Evolutionary conservation across 169 alveolate genomes (phyloP), one percentile per base, ranked within the genome.

Genomic region (Neospora caninum): DNA sequence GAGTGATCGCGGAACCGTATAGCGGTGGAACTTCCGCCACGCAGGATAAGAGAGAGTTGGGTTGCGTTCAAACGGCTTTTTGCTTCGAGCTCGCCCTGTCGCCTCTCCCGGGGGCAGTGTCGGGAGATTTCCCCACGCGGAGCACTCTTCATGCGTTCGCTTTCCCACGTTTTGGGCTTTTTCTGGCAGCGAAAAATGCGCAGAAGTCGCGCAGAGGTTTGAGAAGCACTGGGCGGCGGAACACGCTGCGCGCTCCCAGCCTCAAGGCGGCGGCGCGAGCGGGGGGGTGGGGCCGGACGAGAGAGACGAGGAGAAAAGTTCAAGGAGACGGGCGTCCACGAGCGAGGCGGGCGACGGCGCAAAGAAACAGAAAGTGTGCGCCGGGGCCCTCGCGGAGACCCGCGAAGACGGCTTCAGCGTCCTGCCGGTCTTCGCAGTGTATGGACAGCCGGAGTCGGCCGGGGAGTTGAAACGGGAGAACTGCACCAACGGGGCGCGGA

Each of bases 401-500:
- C 73, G 20, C 34, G 73, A 64, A 29, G n/a, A 27, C 16, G 73
- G 73, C 73, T 64, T 64, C 73, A 73, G 84, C 25, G 84, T 73
- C 39, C 84, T 73, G 84, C 84, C 84, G 27, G 84, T 73, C 39
- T 73, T 73, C 43, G 43, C 45, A 13, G 84, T 36, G 42, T 73
- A 73, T 43, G n/a, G 43, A 13, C 84, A 73, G 18, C 25, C 39
- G 27, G 42, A n/a, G 39, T 41, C 39, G 84, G 43, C 16, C 84
- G 43, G n/a, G 84, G 16, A 36, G 43, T 0, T 54, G 54, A 39
- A 25, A n/a, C 4, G 53, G 70, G 36, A 0, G 67, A n/a, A 69
- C 87, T 10, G 49, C 88, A 34, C 27, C 4, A 86, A 34, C 34
- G 86, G 58, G 58, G 69, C 93, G 38, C 69, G 82, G 18, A 80